Evolutionary conservation across 164 flowering plant genomes (phyloP).

Genomic region (Akebia trifoliata): DNA sequence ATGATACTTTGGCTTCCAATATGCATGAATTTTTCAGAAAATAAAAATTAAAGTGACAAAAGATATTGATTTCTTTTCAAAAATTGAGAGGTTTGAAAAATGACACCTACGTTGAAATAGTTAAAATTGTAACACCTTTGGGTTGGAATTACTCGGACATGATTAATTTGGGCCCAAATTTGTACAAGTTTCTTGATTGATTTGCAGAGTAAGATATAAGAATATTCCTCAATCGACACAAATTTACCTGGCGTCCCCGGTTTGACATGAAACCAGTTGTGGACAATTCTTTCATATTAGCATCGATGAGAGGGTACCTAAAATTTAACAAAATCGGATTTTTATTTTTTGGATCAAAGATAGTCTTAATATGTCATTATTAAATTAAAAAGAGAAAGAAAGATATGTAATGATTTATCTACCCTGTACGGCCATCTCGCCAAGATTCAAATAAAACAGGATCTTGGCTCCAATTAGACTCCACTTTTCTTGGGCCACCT

Average conservation of each 20-base stretch:
- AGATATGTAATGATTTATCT: constrained; percentile 4
- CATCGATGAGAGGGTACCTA: constrained; percentile 93
- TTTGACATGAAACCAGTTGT: constrained; percentile 95
- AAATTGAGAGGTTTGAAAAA: too few species aligned
- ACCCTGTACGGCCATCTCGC: constrained; percentile 91
- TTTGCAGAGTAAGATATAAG: neutral
- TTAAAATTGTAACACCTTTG: too few species aligned
- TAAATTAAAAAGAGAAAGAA: neutral
- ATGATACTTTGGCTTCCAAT: neutral
- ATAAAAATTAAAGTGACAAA: too few species aligned
- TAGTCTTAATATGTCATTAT: neutral
- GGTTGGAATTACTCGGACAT: too few species aligned
- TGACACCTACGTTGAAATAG: too few species aligned
- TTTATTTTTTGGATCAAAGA: neutral
- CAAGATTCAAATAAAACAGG: constrained; percentile 61
- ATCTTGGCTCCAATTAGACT: constrained; percentile 73
- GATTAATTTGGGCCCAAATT: too few species aligned
- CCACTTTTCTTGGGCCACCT: constrained; percentile 87
- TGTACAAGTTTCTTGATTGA: neutral
- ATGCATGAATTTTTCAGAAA: too few species aligned
- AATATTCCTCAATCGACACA: too few species aligned
- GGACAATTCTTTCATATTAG: constrained; percentile 83
- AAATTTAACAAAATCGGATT: constrained; percentile 1
- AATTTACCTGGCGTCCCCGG: constrained; percentile 83
- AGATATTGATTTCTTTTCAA: too few species aligned